A percentile compares a stretch with the other conserved stretches of the same genome.
These are phyloP conservation scores for Ilex aquifolium DNA, from an alignment of 257 asterid genomes.

Conservation along the genomic window DNA sequence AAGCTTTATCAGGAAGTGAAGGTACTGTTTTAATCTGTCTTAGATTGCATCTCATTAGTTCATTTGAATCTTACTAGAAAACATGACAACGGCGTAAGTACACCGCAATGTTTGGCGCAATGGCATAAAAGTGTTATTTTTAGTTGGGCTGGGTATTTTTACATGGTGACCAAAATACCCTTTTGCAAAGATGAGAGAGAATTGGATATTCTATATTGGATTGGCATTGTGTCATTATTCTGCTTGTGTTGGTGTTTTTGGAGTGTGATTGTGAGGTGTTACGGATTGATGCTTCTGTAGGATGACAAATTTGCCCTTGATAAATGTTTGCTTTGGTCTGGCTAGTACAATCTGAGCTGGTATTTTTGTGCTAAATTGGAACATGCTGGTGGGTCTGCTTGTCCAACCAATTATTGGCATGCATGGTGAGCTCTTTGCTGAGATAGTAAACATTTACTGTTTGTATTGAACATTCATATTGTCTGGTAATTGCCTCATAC, in stretches of 20 bases:
- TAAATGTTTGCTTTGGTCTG: constrained; percentile 24
- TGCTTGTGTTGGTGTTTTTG: background rate
- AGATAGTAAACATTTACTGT: background rate
- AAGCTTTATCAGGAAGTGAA: constrained; percentile 91
- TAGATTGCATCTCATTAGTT: background rate
- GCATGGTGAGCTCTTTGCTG: background rate
- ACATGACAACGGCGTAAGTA: constrained; percentile 15
- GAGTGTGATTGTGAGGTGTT: background rate
- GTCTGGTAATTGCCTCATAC: too few relatives aligned
- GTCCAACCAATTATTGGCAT: constrained; percentile 17
- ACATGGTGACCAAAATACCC: too few relatives aligned
- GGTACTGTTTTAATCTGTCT: constrained; percentile 39
- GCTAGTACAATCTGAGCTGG: constrained; percentile 34
- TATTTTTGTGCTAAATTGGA: constrained; percentile 30
- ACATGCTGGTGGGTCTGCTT: constrained; percentile 40
- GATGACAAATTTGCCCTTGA: constrained; percentile 27
- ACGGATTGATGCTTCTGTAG: constrained; percentile 4
- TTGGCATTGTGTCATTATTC: background rate
- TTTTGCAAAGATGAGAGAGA: background rate
- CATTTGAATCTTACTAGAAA: background rate
- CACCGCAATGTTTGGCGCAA: constrained; percentile 24
- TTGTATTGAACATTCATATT: constrained; percentile 3
- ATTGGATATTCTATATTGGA: constrained; percentile 12
- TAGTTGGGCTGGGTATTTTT: constrained; percentile 13
- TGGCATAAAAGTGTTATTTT: constrained; percentile 17